Conservation (phyloP, 2,329 filamentous ascomycete genomes). For the Ramularia endophylla region DNA sequence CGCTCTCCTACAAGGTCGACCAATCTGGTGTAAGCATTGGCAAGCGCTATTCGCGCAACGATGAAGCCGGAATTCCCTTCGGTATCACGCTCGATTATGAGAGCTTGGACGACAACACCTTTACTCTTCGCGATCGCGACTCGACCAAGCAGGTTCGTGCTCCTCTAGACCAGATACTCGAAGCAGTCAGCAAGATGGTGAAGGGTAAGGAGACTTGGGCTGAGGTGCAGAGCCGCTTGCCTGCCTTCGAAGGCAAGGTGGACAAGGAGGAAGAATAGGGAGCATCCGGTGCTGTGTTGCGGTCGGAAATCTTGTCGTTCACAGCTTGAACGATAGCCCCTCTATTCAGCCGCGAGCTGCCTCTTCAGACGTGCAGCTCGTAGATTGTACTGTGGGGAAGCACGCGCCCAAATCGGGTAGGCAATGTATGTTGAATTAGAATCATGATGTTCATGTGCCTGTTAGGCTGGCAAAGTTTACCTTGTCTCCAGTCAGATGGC, state of each 20-base stretch:
- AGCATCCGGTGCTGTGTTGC: no score
- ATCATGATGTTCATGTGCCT: no score
- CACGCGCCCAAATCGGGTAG: no score
- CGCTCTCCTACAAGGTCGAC: slow-evolving; percentile 80
- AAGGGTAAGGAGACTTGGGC: slow-evolving; percentile 60
- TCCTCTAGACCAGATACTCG: slow-evolving; percentile 70
- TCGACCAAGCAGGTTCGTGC: slow-evolving; percentile 86
- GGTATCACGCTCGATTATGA: slow-evolving; percentile 96
- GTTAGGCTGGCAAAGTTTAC: no score
- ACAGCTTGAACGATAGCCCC: no score
- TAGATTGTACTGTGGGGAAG: no score
- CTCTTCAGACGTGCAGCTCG: no score
- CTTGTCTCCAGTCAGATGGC: no score
- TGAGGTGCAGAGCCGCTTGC: slow-evolving; percentile 70
- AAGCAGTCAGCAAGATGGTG: slow-evolving; percentile 61
- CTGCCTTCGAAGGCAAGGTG: slow-evolving; percentile 75
- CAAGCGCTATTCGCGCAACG: slow-evolving; percentile 90
- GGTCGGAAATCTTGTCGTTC: no score
- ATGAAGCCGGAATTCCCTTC: slow-evolving; percentile 90
- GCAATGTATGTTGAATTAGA: no score
- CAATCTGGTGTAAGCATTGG: slow-evolving; percentile 88
- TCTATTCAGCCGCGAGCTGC: no score
- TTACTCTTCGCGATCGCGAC: slow-evolving; percentile 87
- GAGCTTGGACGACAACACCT: slow-evolving; percentile 76
- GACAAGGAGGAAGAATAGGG: slow-evolving; percentile 50